phyloP scores from a whole-genome alignment of 352 stramenopile genomes.

The Globisporangium recalcitrans region DNA sequence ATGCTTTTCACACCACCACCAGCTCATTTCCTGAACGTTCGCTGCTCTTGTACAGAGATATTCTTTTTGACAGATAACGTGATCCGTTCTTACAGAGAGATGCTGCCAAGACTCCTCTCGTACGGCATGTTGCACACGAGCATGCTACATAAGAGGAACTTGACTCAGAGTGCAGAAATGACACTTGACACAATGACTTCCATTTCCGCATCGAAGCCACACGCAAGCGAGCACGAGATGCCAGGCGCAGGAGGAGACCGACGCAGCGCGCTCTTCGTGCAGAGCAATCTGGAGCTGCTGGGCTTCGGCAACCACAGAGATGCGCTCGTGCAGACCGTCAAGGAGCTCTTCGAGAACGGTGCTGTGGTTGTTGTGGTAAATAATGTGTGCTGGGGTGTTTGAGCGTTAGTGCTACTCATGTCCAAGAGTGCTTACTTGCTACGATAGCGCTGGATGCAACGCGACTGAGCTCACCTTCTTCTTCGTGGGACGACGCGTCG shows the following conservation, averaged over 20 bases:
- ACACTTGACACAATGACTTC: background rate
- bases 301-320: slow-evolving; percentile 57
- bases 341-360: slow-evolving; percentile 85
- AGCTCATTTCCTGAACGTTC: slow-evolving; percentile 8
- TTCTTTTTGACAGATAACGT: background rate
- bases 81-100: slow-evolving; percentile 4
- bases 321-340: slow-evolving; percentile 67
- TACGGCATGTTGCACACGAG: slow-evolving; percentile 3
- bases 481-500: slow-evolving; percentile 20
- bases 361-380: background rate
- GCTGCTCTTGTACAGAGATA: slow-evolving; percentile 8
- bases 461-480: slow-evolving; percentile 9
- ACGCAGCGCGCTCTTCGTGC: slow-evolving; percentile 47
- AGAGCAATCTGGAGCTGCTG: slow-evolving; percentile 63
- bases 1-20: slow-evolving; percentile 15
- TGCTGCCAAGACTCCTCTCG: background rate
- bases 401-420: background rate
- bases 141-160: background rate
- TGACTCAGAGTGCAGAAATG: background rate
- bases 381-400: background rate
- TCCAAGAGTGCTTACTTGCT: background rate
- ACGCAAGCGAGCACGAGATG: background rate
- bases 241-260: slow-evolving; percentile 12
- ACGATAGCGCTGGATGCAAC: slow-evolving; percentile 60
- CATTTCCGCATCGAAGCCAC: slow-evolving; percentile 8